Percentiles rank a stretch among this genome's conserved stretches.
Conservation (phyloP, 805 yeast genomes). For the Jamesozyma jinghongensis region DNA sequence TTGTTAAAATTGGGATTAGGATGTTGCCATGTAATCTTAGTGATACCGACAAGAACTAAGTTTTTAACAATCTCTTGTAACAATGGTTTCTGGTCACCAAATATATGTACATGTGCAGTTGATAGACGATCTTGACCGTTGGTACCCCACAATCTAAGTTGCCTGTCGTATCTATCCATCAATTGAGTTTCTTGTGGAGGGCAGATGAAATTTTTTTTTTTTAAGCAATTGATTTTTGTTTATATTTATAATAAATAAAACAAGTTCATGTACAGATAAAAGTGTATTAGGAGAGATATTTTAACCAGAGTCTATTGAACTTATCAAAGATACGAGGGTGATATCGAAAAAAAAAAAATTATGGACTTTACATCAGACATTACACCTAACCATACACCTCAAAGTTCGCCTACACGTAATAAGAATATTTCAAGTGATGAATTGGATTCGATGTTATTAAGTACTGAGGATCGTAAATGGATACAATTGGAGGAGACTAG, state of each 20-base stretch:
- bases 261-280: background rate
- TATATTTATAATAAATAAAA: background rate
- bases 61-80: conserved; percentile 70
- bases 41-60: conserved; percentile 61
- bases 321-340: background rate
- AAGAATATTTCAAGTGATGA: conserved; percentile 2
- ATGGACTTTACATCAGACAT: conserved; percentile 25
- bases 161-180: conserved; percentile 69
- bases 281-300: no score
- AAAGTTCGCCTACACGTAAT: background rate
- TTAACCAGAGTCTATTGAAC: no score
- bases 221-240: background rate
- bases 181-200: background rate
- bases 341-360: background rate
- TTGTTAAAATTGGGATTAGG: background rate
- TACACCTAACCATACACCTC: background rate
- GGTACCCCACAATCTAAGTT: conserved; percentile 76
- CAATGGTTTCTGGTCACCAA: conserved; percentile 49
- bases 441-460: conserved; percentile 4
- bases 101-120: conserved; percentile 48
- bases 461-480: conserved; percentile 10
- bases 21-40: conserved; percentile 43
- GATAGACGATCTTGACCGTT: conserved; percentile 61
- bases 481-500: conserved; percentile 16
- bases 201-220: background rate